These are phyloP conservation scores for Harringtonia lauricola DNA, from an alignment of 2,329 filamentous ascomycete species.

Conservation along the genomic window DNA sequence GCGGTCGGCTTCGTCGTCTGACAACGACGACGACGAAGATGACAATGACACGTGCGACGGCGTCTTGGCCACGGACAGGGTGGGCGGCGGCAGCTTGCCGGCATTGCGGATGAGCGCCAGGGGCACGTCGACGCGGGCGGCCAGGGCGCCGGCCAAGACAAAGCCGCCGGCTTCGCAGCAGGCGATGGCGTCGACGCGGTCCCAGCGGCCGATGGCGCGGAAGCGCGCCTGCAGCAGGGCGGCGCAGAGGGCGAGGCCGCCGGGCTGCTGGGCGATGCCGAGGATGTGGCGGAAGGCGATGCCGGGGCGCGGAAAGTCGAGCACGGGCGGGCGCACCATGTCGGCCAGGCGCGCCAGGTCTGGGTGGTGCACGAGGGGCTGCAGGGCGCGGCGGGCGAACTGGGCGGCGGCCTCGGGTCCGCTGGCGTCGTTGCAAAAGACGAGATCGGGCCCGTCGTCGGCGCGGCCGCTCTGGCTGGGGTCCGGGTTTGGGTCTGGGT, in stretches of 20 bases:
- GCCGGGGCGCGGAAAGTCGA: slow-evolving; percentile 36
- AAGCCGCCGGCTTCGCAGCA: slow-evolving; percentile 48
- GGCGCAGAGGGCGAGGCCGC: slow-evolving; percentile 38
- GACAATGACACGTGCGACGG: slow-evolving; percentile 17
- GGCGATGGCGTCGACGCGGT: slow-evolving; percentile 30
- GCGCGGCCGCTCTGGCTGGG: not conserved
- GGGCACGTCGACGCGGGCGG: slow-evolving; percentile 25
- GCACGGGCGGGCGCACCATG: slow-evolving; percentile 38
- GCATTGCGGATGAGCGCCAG: slow-evolving; percentile 41
- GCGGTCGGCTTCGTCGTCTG: slow-evolving; percentile 25
- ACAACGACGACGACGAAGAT: slow-evolving; percentile 19
- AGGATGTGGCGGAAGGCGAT: slow-evolving; percentile 50
- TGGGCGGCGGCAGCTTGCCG: slow-evolving; percentile 49
- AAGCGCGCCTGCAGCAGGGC: slow-evolving; percentile 34
- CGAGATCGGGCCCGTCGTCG: not conserved
- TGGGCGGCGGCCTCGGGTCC: slow-evolving; percentile 25
- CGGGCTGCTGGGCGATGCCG: slow-evolving; percentile 36
- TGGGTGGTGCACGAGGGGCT: slow-evolving; percentile 33
- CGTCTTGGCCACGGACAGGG: slow-evolving; percentile 32
- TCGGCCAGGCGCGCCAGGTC: slow-evolving; percentile 32
- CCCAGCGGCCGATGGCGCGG: slow-evolving; percentile 22
- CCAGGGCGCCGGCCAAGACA: slow-evolving; percentile 41
- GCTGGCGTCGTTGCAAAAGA: not conserved
- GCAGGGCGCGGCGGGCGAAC: slow-evolving; percentile 30
- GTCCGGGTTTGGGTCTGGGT: not conserved